A percentile compares a stretch with the other conserved stretches of the same genome.
phyloP scores from a whole-genome alignment of 495 filamentous ascomycete species.

The Hypomontagnella monticulosa region DNA sequence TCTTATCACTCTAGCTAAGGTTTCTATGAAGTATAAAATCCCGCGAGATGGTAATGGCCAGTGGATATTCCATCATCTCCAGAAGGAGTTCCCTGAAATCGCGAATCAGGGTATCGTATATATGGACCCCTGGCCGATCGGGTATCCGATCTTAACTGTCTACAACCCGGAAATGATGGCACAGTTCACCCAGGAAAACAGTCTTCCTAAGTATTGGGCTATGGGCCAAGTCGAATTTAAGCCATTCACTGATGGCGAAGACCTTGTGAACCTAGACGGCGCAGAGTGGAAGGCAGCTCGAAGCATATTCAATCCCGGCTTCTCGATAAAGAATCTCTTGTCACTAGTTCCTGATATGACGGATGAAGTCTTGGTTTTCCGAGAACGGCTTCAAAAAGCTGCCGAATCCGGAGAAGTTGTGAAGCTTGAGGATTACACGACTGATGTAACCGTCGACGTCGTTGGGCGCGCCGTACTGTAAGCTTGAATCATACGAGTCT shows the following conservation, averaged over 20 bases:
- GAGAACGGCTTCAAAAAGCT: conserved; percentile 42
- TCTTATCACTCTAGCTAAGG: conserved; percentile 41
- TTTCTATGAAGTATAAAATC: conserved; percentile 29
- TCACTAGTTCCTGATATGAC: conserved; percentile 53
- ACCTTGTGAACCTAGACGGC: conserved; percentile 52
- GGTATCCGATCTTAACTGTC: conserved; percentile 47
- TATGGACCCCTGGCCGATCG: conserved; percentile 59
- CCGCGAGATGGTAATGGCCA: conserved; percentile 40
- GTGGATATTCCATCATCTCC: conserved; percentile 30
- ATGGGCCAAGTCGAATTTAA: conserved; percentile 44
- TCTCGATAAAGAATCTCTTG: conserved; percentile 52
- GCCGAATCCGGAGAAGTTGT: conserved; percentile 48
- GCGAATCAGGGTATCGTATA: conserved; percentile 47
- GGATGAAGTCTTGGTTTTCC: conserved; percentile 52
- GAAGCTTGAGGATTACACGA: conserved; percentile 46
- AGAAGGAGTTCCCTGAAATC: conserved; percentile 42
- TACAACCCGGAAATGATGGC: conserved; percentile 48
- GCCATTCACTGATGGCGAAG: conserved; percentile 44
- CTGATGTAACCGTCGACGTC: conserved; percentile 54
- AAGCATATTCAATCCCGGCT: conserved; percentile 58
- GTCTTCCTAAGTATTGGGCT: conserved; percentile 48
- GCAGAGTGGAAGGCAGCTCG: conserved; percentile 55
- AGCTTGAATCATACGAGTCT: conserved; percentile 13
- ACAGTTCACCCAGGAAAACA: conserved; percentile 47
- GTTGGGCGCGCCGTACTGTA: conserved; percentile 55